phyloP scores from a whole-genome alignment of 352 stramenopile genomes.

The Phytophthora ohioensis region DNA sequence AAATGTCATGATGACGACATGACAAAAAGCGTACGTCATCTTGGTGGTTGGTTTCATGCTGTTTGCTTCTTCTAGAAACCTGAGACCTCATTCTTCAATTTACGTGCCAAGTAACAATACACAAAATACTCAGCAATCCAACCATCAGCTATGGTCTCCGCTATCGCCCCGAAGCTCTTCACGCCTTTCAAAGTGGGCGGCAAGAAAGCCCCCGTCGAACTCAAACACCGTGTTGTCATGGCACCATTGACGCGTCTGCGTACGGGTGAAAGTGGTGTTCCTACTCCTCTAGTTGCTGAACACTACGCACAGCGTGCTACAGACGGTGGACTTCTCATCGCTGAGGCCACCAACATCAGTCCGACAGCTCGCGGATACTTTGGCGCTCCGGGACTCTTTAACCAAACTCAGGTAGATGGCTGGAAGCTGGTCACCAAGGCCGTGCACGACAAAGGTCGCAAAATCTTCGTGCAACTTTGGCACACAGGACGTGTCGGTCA shows the following conservation, averaged over 20 bases:
- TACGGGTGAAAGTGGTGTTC: conserved; percentile 36
- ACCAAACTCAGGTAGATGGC: conserved; percentile 48
- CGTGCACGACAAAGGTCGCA: conserved; percentile 30
- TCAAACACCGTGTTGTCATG: conserved; percentile 60
- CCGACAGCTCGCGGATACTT: conserved; percentile 35
- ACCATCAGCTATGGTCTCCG: conserved; percentile 16
- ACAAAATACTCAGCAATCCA: not conserved
- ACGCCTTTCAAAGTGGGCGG: conserved; percentile 44
- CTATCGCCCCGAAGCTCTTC: conserved; percentile 42
- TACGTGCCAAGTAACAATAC: not conserved
- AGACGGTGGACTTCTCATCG: conserved; percentile 52
- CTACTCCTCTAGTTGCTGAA: conserved; percentile 29
- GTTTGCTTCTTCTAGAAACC: not conserved
- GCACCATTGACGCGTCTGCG: conserved; percentile 54
- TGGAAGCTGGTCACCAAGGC: conserved; percentile 43
- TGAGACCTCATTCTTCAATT: conserved; percentile 19
- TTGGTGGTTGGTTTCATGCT: too few species aligned
- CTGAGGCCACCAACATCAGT: conserved; percentile 67
- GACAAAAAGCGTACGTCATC: too few species aligned
- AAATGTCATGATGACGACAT: not conserved
- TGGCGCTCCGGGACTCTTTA: conserved; percentile 46
- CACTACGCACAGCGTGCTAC: conserved; percentile 60
- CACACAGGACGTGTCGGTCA: conserved; percentile 28
- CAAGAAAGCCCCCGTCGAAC: conserved; percentile 36
- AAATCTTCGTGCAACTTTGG: conserved; percentile 31